Percentiles rank a stretch among this genome's conserved stretches.
Evolutionary conservation across 371 early-diverging fungal species (phyloP).

Genomic region (Amoeboaphelidium protococcarum): DNA sequence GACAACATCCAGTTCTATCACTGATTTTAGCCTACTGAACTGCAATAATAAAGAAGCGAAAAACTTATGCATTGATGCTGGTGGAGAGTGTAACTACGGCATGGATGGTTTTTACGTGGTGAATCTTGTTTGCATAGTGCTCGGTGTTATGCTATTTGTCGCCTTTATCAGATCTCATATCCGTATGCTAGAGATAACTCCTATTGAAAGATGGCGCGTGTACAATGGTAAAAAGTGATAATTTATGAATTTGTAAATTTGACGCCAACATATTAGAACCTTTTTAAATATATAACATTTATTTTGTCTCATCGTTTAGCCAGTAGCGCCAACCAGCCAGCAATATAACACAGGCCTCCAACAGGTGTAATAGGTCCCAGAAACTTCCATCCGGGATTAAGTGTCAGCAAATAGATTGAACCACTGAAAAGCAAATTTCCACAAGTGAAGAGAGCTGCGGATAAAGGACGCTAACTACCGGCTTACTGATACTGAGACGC

Average conservation of each 20-base stretch:
- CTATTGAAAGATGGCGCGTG: background rate
- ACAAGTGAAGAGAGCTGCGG: conserved; percentile 24
- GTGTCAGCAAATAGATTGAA: conserved; percentile 24
- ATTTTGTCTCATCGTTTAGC: too few relatives aligned
- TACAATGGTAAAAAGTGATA: background rate
- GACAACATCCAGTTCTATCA: background rate
- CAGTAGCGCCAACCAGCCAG: conserved; percentile 39
- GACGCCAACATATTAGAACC: too few relatives aligned
- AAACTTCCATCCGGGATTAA: conserved; percentile 14
- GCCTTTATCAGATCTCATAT: background rate
- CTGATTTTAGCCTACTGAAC: background rate
- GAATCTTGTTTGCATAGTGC: background rate
- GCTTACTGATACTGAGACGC: conserved; percentile 36
- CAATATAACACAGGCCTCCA: conserved; percentile 36
- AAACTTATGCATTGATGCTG: background rate
- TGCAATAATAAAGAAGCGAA: background rate
- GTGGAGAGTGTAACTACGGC: background rate
- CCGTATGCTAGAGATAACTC: background rate
- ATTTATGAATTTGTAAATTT: too few relatives aligned
- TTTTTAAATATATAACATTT: too few relatives aligned
- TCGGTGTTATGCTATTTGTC: background rate
- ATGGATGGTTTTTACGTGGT: background rate
- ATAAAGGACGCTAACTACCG: conserved; percentile 14
- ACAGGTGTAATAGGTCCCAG: conserved; percentile 45
- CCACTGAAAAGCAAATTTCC: conserved; percentile 15